A percentile compares a stretch with the other conserved stretches of the same genome.
phyloP scores from a whole-genome alignment of 202 grass and related monocot species.

The Setaria viridis region DNA sequence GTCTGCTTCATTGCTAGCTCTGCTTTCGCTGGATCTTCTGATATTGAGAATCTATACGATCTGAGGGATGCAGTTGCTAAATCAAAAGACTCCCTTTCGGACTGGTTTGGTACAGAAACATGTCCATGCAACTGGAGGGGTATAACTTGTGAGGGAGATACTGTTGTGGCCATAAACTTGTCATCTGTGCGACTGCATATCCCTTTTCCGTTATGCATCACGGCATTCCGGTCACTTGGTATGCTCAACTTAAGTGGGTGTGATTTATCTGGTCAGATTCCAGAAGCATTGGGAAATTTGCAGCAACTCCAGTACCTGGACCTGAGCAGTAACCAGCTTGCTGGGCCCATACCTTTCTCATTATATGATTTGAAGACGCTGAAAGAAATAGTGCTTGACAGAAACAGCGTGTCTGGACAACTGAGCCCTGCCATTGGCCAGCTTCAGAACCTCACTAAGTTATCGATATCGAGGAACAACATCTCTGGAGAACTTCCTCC shows the following conservation, averaged over 20 bases:
- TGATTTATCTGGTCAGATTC: slow-evolving; percentile 61
- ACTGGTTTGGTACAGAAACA: slow-evolving; percentile 68
- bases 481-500: slow-evolving; percentile 63
- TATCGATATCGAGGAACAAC: slow-evolving; percentile 61
- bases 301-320: slow-evolving; percentile 65
- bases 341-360: slow-evolving; percentile 57
- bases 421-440: slow-evolving; percentile 59
- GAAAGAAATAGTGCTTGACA: slow-evolving; percentile 61
- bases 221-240: slow-evolving; percentile 56
- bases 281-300: slow-evolving; percentile 59
- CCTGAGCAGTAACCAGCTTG: slow-evolving; percentile 70
- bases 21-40: slow-evolving; percentile 42
- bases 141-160: slow-evolving; percentile 51
- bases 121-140: slow-evolving; percentile 75
- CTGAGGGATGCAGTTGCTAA: slow-evolving; percentile 50
- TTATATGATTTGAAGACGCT: slow-evolving; percentile 59
- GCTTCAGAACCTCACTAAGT: slow-evolving; percentile 58
- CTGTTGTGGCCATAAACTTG: slow-evolving; percentile 70
- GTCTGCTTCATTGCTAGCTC: slow-evolving; percentile 34
- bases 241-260: slow-evolving; percentile 64
- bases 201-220: slow-evolving; percentile 57
- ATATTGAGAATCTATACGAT: slow-evolving; percentile 57
- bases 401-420: slow-evolving; percentile 63
- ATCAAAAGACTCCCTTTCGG: slow-evolving; percentile 44
- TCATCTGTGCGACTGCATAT: slow-evolving; percentile 48